A percentile compares a stretch with the other conserved stretches of the same genome.
phyloP scores from a whole-genome alignment of 2,329 filamentous ascomycete genomes.

The Sclerotinia nivalis region DNA sequence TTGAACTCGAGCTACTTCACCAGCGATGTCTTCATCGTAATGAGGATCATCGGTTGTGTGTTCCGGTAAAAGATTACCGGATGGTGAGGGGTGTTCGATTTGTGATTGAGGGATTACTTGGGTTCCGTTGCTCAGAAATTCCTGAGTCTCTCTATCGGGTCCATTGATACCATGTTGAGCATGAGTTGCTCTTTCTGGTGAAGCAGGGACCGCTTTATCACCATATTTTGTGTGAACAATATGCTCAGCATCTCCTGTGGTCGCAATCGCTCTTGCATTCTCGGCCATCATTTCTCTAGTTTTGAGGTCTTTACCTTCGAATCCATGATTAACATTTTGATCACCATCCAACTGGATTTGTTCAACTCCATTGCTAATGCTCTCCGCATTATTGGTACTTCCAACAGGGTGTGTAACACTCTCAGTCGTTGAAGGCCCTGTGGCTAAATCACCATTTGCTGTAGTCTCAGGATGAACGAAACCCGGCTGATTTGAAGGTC shows the following conservation, averaged over 20 bases:
- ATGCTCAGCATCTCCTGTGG: slow-evolving; percentile 36
- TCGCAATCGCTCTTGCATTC: slow-evolving; percentile 32
- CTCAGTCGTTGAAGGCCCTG: slow-evolving; percentile 30
- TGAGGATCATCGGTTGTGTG: slow-evolving; percentile 61
- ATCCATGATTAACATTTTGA: slow-evolving; percentile 22
- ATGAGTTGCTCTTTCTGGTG: not conserved
- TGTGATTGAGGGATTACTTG: slow-evolving; percentile 30
- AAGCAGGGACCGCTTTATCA: not conserved
- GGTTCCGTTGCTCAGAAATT: slow-evolving; percentile 37
- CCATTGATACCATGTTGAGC: slow-evolving; percentile 23
- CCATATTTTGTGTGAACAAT: slow-evolving; percentile 27
- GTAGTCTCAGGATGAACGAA: not conserved
- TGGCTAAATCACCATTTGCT: slow-evolving; percentile 10
- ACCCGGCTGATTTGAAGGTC: slow-evolving; percentile 29
- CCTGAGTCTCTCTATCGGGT: slow-evolving; percentile 29
- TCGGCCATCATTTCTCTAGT: slow-evolving; percentile 29
- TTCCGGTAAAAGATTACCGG: slow-evolving; percentile 47
- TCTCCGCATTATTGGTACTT: slow-evolving; percentile 2
- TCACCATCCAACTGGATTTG: slow-evolving; percentile 22
- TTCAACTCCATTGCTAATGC: slow-evolving; percentile 19
- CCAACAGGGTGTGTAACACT: slow-evolving; percentile 26
- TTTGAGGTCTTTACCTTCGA: slow-evolving; percentile 29
- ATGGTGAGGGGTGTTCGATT: slow-evolving; percentile 31
- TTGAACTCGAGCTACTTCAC: slow-evolving; percentile 64
- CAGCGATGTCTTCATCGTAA: slow-evolving; percentile 62